Base-by-base conservation (phyloP, 345 rosid species). In the Salix caprea region DNA sequence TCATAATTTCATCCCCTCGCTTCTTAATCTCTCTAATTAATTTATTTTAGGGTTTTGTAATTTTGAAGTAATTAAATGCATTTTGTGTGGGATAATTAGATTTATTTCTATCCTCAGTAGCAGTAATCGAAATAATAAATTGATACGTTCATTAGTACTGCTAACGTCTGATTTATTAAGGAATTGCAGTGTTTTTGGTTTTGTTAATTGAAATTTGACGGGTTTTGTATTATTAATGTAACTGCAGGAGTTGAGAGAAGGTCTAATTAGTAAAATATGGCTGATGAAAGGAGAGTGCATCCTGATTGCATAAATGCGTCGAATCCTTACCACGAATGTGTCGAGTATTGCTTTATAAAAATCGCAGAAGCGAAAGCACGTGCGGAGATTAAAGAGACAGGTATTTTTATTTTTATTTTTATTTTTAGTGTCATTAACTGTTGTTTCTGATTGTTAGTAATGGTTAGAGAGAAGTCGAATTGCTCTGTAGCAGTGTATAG, bases 241-340 rank as follows among this genome's bases (percentile, higher is more conserved):
- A 21, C 2, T 34, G 36, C 14, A 66, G 39, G 34, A 9, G 69
- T 34, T 0, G 69, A 24, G 34, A 34, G 52, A 66, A 18, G 40
- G 69, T 34, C 12, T 36, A 16, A 18, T 32, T 15, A 32, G 39
- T 66, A 32, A 15, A 30, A 42, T 14, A 72, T 71, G 76, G 64
- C 71, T 39, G 82, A 71, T 61, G 89, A 85, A 50, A 83, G 88
- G 75, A 85, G 86, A 73, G 90, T 89, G 28, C 95, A 91, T 21
- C 89, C 86, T 0, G 91, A 87, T 61, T 91, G 93, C 81, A 88
- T 86, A 67, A 92, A 90, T 71, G 93, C 93, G 4, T 86, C 89
- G 14, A 92, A 92, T 81, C 97, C 92, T 61, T 90, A 85, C 79
- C 94, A 90, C 26, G 93, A 90, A 70, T 90, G 93, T 65, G 94